A percentile compares a stretch with the other conserved stretches of the same genome.
phyloP scores from a whole-genome alignment of 2,329 filamentous ascomycete species.

The Aurifilum marmelostoma region DNA sequence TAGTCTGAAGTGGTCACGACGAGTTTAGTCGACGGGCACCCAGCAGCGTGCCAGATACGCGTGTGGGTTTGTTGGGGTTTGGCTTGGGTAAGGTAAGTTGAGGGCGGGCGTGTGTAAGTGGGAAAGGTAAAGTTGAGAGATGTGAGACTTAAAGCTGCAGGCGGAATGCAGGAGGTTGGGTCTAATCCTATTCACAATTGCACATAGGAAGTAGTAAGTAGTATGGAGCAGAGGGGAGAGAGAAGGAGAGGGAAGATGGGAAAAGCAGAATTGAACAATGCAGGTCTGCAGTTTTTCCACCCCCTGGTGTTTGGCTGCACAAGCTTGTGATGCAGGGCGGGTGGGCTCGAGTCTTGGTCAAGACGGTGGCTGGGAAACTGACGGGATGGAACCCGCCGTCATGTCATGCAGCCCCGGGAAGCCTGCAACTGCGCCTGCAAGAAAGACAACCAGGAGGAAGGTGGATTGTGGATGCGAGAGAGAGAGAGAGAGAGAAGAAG shows the following conservation, averaged over 20 bases:
- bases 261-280: slow-evolving; percentile 14
- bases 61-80: background rate
- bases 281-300: slow-evolving; percentile 19
- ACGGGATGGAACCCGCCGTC: slow-evolving; percentile 7
- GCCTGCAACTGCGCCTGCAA: slow-evolving; percentile 5
- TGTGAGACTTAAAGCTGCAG: slow-evolving; percentile 24
- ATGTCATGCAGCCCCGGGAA: slow-evolving; percentile 12
- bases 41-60: slow-evolving; percentile 15
- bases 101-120: background rate
- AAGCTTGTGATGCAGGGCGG: slow-evolving; percentile 7
- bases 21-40: background rate
- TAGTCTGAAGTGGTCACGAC: background rate
- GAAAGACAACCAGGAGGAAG: too few relatives aligned
- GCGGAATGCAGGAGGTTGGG: slow-evolving; percentile 25
- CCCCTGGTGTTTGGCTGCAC: background rate
- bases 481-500: too few relatives aligned
- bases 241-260: slow-evolving; percentile 3
- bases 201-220: background rate
- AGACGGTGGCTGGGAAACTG: slow-evolving; percentile 23
- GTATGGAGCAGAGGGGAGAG: background rate
- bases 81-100: slow-evolving; percentile 8
- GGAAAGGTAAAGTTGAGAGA: slow-evolving; percentile 2
- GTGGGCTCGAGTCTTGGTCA: slow-evolving; percentile 30
- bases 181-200: background rate
- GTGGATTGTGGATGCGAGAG: too few relatives aligned